Conservation (phyloP, 768 basidiomycete species). For the Mycena maculata region DNA sequence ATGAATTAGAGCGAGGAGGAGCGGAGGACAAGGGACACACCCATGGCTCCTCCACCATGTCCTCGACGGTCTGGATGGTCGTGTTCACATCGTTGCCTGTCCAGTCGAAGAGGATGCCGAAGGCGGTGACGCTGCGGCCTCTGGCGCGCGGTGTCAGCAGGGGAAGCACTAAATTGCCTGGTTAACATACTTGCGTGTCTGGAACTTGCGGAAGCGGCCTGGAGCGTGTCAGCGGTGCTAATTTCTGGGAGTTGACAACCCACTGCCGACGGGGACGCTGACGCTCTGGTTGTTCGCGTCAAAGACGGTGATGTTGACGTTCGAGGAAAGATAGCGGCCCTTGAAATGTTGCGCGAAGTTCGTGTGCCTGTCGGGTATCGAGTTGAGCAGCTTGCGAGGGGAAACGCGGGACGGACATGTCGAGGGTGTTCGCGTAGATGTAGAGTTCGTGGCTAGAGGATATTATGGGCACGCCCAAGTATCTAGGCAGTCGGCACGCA, state of each 20-base stretch:
- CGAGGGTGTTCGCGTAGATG: conserved; percentile 70
- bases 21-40: conserved; percentile 47
- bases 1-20: neutral
- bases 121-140: conserved; percentile 79
- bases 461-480: neutral
- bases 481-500: conserved; percentile 46
- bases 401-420: conserved; percentile 59
- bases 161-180: neutral
- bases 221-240: neutral
- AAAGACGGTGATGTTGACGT: conserved; percentile 84
- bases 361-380: conserved; percentile 54
- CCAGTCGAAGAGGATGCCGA: conserved; percentile 87
- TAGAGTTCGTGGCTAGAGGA: conserved; percentile 82
- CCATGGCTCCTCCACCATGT: conserved; percentile 86
- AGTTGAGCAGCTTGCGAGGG: neutral
- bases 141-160: conserved; percentile 36
- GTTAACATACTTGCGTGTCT: conserved; percentile 70
- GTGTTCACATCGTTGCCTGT: conserved; percentile 76
- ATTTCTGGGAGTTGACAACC: neutral
- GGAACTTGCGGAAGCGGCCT: conserved; percentile 77
- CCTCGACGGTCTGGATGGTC: conserved; percentile 75
- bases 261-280: conserved; percentile 52
- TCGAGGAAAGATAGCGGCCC: conserved; percentile 85
- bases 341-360: conserved; percentile 75
- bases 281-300: conserved; percentile 53